Evolutionary conservation across 441 rosid species (phyloP), one percentile per base, ranked within the genome.

Genomic region (Eruca vesicaria): DNA sequence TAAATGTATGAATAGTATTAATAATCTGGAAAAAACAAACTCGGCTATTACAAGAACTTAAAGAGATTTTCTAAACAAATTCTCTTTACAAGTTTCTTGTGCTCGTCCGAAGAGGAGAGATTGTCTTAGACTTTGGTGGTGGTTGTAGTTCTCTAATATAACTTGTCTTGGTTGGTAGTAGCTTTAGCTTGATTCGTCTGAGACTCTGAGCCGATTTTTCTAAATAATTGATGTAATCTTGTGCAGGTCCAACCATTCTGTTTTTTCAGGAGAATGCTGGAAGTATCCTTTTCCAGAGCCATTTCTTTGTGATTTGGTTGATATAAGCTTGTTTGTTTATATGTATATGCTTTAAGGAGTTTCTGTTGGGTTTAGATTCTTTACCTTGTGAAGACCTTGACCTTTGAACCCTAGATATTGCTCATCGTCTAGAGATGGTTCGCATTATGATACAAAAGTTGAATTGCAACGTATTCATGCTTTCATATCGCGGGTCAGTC

Each of bases 201-300:
- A 35, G 12, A 12, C 4, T 20, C 8, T 48, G 7, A n/a, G n/a
- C n/a, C n/a, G n/a, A n/a, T n/a, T n/a, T n/a, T n/a, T 48, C 21
- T 23, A 16, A 7, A 15, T 48, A 16, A 4, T 48, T 15, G 55
- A 48, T 48, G 55, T 48, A 1, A 16, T 1, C 55, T 19, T 15
- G 19, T 93, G 82, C 97, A 95, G 99, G 99, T 81, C 99, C 99
- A 63, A 95, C 99, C 21, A 81, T 95, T 82, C 77, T 95, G 75
- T 95, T 93, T 84, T 95, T 95, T 82, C 99, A 95, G 82, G 99
- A 95, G 84, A 95, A 95, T 84, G 99, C 99, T 2, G 99, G 99
- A 83, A 95, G 99, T 93, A 95, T 95, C 98, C 93, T 93, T 80
- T 92, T 80, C 6, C 32, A 2, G 60, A 66, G 29, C 33, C 68